These are phyloP conservation scores for Macrophomina tecta DNA, from an alignment of 2,329 filamentous ascomycete species.

Conservation along the genomic window DNA sequence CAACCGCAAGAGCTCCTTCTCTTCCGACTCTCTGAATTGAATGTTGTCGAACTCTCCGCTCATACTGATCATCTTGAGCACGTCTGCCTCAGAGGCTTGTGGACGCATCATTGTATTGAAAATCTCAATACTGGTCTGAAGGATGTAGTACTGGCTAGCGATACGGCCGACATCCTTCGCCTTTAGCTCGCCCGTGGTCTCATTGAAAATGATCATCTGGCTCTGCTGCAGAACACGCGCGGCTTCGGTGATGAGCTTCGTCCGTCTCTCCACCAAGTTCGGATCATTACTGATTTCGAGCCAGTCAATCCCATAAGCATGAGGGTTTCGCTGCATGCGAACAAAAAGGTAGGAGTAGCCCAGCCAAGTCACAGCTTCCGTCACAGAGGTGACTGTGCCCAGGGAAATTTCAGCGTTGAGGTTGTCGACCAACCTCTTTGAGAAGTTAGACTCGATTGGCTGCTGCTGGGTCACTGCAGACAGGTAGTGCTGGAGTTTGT, in stretches of 20 bases:
- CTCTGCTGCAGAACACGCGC: conserved; percentile 86
- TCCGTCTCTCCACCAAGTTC: conserved; percentile 80
- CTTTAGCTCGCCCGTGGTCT: conserved; percentile 87
- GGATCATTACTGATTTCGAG: conserved; percentile 88
- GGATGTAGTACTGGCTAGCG: conserved; percentile 95
- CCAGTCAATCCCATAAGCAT: conserved; percentile 95
- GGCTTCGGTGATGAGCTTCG: conserved; percentile 86
- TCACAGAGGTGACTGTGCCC: conserved; percentile 92
- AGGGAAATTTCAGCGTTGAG: conserved; percentile 93
- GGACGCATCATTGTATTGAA: conserved; percentile 96
- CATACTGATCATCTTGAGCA: conserved; percentile 95
- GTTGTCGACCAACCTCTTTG: conserved; percentile 91
- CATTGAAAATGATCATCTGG: conserved; percentile 99
- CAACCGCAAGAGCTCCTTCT: conserved; percentile 80
- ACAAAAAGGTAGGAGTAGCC: conserved; percentile 98
- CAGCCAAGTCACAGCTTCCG: conserved; percentile 95
- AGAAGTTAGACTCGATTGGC: conserved; percentile 97
- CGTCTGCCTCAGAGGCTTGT: conserved; percentile 84
- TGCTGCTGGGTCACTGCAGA: conserved; percentile 93
- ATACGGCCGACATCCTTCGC: conserved; percentile 96
- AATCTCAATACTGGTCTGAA: conserved; percentile 90
- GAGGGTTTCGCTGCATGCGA: conserved; percentile 89
- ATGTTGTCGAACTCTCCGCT: conserved; percentile 98
- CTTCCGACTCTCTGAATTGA: conserved; percentile 87
- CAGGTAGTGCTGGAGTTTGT: conserved; percentile 89